Evolutionary conservation across 164 flowering plant species (phyloP).

Genomic region (Cinnamomum micranthum): DNA sequence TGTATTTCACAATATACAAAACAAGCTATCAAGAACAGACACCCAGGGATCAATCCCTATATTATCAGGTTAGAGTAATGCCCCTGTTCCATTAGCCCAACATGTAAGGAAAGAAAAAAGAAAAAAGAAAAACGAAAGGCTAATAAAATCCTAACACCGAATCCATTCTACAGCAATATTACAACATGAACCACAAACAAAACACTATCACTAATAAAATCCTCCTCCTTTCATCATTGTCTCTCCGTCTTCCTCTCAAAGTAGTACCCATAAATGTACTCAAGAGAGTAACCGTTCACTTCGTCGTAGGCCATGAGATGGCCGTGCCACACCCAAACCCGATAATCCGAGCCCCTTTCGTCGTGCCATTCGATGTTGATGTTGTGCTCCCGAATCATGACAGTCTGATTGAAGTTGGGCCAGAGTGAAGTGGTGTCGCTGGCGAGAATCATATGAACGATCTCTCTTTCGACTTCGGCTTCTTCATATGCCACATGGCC

Average conservation of each 20-base stretch:
- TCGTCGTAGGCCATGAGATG: constrained; percentile 90
- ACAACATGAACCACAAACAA: no score
- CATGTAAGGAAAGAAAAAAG: no score
- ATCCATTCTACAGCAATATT: no score
- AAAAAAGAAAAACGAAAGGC: no score
- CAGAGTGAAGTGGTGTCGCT: constrained; percentile 59
- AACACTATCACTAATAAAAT: no score
- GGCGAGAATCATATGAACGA: constrained; percentile 45
- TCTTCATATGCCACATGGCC: constrained; percentile 66
- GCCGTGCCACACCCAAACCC: constrained; percentile 99
- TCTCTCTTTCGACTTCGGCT: constrained; percentile 68
- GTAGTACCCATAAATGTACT: constrained; percentile 97
- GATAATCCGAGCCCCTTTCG: constrained; percentile 62
- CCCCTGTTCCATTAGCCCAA: no score
- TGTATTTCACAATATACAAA: no score
- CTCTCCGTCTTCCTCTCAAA: constrained; percentile 34
- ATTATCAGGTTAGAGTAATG: no score
- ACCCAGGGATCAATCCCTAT: no score
- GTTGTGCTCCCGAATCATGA: constrained; percentile 73
- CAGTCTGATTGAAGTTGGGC: constrained; percentile 92
- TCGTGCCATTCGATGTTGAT: constrained; percentile 77
- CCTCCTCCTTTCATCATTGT: no score
- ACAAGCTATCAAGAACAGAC: no score
- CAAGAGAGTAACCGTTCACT: constrained; percentile 73
- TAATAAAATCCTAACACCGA: no score